phyloP scores from a whole-genome alignment of 2,329 filamentous ascomycete genomes.

The Aspergillus novofumigatus region DNA sequence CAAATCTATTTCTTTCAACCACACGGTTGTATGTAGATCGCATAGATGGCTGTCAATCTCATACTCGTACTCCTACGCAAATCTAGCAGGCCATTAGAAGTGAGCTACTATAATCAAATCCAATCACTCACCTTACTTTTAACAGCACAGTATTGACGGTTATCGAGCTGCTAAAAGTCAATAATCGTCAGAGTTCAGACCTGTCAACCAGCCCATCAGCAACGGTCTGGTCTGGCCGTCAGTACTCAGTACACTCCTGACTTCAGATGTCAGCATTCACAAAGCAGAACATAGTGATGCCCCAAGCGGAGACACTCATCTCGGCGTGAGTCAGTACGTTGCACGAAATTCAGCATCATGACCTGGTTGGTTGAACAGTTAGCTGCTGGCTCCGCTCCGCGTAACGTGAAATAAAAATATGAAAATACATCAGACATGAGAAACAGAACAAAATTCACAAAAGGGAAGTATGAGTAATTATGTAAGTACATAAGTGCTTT shows the following conservation, averaged over 20 bases:
- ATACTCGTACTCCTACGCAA: neutral
- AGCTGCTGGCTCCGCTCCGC: neutral
- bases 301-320: neutral
- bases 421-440: neutral
- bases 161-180: neutral
- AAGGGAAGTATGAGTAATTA: neutral
- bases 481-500: neutral
- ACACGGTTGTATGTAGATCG: neutral
- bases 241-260: neutral
- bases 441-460: neutral
- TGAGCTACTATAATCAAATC: neutral
- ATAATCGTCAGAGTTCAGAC: neutral
- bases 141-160: neutral
- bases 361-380: neutral
- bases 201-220: neutral
- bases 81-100: neutral
- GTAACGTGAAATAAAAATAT: neutral
- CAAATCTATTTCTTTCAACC: neutral
- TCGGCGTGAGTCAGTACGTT: neutral
- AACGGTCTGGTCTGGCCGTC: constrained; percentile 1
- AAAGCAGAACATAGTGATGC: neutral
- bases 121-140: too few species aligned
- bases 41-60: neutral
- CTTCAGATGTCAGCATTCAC: neutral
- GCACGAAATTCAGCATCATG: neutral